These are phyloP conservation scores for Elsinoe batatas DNA, from an alignment of 2,329 filamentous ascomycete genomes.

Conservation along the genomic window DNA sequence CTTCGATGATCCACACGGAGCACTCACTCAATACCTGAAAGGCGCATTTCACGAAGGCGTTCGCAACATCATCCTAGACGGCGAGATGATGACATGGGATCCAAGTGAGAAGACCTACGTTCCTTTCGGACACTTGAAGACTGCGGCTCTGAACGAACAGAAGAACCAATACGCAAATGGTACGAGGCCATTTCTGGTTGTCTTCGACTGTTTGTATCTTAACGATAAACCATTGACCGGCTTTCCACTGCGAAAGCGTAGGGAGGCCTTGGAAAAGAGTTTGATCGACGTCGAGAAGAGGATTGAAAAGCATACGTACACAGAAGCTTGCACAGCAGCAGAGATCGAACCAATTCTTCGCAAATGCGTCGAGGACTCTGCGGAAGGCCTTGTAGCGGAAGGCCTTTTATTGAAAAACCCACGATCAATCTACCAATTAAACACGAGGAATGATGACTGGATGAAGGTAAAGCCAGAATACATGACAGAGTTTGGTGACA, in stretches of 20 bases:
- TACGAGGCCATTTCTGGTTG: conserved; percentile 65
- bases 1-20: conserved; percentile 62
- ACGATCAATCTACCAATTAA: conserved; percentile 72
- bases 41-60: conserved; percentile 69
- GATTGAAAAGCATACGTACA: conserved; percentile 71
- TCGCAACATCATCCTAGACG: conserved; percentile 80
- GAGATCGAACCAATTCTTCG: conserved; percentile 73
- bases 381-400: conserved; percentile 89
- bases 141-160: conserved; percentile 71
- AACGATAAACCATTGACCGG: conserved; percentile 71
- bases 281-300: conserved; percentile 62
- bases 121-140: conserved; percentile 87
- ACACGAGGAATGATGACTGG: conserved; percentile 90
- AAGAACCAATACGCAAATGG: conserved; percentile 58
- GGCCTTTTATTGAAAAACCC: conserved; percentile 93
- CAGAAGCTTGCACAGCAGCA: conserved; percentile 53
- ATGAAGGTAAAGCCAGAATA: conserved; percentile 98
- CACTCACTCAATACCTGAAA: conserved; percentile 69
- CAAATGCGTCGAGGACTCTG: conserved; percentile 73
- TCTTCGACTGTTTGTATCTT: conserved; percentile 86
- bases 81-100: conserved; percentile 99
- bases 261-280: conserved; percentile 61
- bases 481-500: conserved; percentile 92
- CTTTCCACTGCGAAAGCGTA: conserved; percentile 74
- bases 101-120: conserved; percentile 74